These are phyloP conservation scores for California macrophylla DNA, from an alignment of 441 rosid species.

Conservation along the genomic window DNA sequence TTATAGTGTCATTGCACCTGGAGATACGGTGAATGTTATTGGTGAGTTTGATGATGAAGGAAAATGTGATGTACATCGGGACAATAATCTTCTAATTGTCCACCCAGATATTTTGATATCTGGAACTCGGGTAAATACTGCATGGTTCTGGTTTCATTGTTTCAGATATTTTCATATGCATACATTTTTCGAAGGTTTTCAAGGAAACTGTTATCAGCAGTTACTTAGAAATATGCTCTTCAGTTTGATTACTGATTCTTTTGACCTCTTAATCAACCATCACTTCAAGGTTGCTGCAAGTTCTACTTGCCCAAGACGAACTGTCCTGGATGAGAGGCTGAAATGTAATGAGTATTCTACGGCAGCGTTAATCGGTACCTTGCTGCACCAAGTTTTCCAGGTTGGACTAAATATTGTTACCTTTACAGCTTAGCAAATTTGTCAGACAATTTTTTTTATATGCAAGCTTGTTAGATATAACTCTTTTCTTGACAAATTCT, in stretches of 20 bases:
- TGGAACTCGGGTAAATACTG: constrained; percentile 71
- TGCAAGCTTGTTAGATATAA: constrained; percentile 16
- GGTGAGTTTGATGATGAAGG: constrained; percentile 76
- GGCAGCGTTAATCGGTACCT: constrained; percentile 78
- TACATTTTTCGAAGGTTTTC: background rate
- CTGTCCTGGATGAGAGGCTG: constrained; percentile 89
- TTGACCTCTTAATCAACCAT: constrained; percentile 14
- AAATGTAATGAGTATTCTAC: constrained; percentile 60
- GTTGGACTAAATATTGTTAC: constrained; percentile 21
- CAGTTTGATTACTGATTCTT: constrained; percentile 12
- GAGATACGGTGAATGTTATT: constrained; percentile 84
- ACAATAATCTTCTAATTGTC: constrained; percentile 61
- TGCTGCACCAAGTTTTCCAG: constrained; percentile 96
- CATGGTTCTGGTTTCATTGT: constrained; percentile 14
- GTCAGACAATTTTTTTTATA: constrained; percentile 11
- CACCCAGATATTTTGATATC: constrained; percentile 86
- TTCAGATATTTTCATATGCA: constrained; percentile 12
- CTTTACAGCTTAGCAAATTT: constrained; percentile 1
- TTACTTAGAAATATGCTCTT: background rate
- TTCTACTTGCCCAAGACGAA: constrained; percentile 77
- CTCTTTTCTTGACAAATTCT: background rate
- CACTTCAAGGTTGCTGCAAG: constrained; percentile 74
- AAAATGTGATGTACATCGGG: constrained; percentile 61
- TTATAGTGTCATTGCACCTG: constrained; percentile 75
- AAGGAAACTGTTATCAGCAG: constrained; percentile 5